Base-by-base conservation (phyloP, 2,329 filamentous ascomycete genomes). In the Coleophoma eucalyptorum region DNA sequence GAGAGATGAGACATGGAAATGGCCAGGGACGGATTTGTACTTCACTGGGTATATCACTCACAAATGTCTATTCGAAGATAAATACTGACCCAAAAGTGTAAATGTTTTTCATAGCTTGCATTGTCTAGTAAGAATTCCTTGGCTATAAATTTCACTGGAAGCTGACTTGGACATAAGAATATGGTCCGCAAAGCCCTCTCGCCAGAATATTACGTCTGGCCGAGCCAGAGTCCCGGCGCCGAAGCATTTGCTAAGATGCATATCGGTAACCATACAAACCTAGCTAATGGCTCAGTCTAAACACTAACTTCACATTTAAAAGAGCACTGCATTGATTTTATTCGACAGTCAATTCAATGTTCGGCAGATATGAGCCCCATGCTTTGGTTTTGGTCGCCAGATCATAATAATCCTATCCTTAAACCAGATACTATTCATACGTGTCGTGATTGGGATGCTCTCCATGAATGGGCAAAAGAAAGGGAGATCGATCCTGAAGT, bases 241-340 rank as follows among this genome's bases (percentile, higher is more conserved):
- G 26, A 46, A 18, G 16, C 38, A 12, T 46, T 46, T 12, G 19
- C 21, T n/a, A 15, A 34, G 13, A 33, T 34, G 16, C 43, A 46
- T 16, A 32, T 46, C 18, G 43, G 43, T 46, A 46, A 46, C 8
- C 32, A 45, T 10, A 10, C 26, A 3, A 45, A 21, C n/a, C 18
- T 11, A 3, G 6, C 15, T 8, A 8, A 13, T 45, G 11, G 5
- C 18, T 45, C 8, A 16, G 19, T 32, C 32, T n/a, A 31, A 20
- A n/a, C 13, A 7, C 11, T 7, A 33, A 15, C 1, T 16, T 7
- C 5, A n/a, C 15, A 42, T 42, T n/a, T 12, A 19, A 12, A 18
- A 46, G 43, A 46, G 12, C 43, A 46, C 26, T 46, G 43, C n/a
- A 33, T 46, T 34, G 43, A 46, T 18, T 46, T 46, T 11, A 33